Base-by-base conservation (phyloP, 371 early-diverging fungal genomes). In the Mortierella sp. region DNA sequence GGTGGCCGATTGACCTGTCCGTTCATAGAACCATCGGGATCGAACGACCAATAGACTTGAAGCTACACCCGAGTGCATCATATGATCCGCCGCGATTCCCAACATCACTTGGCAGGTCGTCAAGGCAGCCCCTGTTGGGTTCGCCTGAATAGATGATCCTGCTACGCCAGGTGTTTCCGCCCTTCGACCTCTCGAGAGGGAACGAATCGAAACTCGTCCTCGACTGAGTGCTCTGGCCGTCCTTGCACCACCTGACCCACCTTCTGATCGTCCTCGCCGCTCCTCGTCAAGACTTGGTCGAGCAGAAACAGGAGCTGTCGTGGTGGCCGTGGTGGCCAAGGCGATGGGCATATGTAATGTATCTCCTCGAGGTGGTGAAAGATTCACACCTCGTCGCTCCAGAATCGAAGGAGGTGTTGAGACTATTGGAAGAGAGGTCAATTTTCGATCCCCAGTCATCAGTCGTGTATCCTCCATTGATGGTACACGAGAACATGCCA, bases 81-180 rank as follows among this genome's bases (percentile, higher is more conserved):
- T 63, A 28, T 37, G 68, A 26, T 74, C 74, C 6, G 74, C 74
- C 1, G 65, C 62, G 1, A 74, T 16, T 11, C 74, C 74, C 21
- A 74, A 26, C 65, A 74, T 74, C 0, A 65, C 56, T 21, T 74
- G 74, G 26, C 74, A 74, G 5, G 74, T 74, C 43, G 74, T 74
- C 45, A 63, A 29, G 19, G 64, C 12, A 18, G 56, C 1, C 11
- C n/a, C 46, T 46, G 11, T 46, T 16, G 11, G 9, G 11, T 16
- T 46, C 11, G 11, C 55, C 58, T n/a, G 58, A n/a, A 12, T 15
- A 26, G n/a, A n/a, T 3, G 44, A n/a, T 21, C 9, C 18, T 16
- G 21, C 23, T 4, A 18, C 55, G 1, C 26, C 51, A 1, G 60
- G 68, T 5, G 64, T 64, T 0, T 68, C 74, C 0, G 64, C 50